Conservation (phyloP, 306 rosid genomes). For the Gynostemma pentaphyllum region DNA sequence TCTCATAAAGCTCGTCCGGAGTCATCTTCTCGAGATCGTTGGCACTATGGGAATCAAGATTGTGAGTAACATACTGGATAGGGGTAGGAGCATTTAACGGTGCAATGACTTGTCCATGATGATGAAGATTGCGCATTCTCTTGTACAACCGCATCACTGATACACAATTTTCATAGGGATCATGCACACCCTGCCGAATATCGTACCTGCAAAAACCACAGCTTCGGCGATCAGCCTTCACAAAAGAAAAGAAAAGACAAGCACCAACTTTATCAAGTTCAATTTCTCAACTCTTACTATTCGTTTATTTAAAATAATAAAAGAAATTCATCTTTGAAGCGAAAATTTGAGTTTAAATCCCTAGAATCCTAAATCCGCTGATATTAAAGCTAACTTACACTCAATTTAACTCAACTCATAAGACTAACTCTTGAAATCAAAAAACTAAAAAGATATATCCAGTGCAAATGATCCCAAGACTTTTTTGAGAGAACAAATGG, state of each 20-base stretch:
- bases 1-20: conserved; percentile 46
- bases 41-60: conserved; percentile 24
- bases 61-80: neutral
- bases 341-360: too few species aligned
- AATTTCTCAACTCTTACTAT: neutral
- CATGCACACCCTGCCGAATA: conserved; percentile 48
- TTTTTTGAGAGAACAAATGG: too few species aligned
- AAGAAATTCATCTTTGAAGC: neutral
- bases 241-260: neutral
- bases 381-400: neutral
- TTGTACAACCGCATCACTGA: conserved; percentile 71
- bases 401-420: neutral
- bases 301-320: neutral
- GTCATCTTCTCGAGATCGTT: conserved; percentile 44
- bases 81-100: conserved; percentile 7
- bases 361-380: too few species aligned
- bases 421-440: neutral
- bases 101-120: conserved; percentile 21
- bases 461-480: neutral
- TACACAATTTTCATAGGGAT: conserved; percentile 62
- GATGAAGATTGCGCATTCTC: conserved; percentile 45
- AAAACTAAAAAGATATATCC: neutral
- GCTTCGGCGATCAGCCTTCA: conserved; percentile 3
- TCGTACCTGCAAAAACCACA: conserved; percentile 54
- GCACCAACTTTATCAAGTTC: neutral